These are phyloP conservation scores for Neonectria sp. DNA, from an alignment of 2,329 filamentous ascomycete genomes.

Conservation along the genomic window DNA sequence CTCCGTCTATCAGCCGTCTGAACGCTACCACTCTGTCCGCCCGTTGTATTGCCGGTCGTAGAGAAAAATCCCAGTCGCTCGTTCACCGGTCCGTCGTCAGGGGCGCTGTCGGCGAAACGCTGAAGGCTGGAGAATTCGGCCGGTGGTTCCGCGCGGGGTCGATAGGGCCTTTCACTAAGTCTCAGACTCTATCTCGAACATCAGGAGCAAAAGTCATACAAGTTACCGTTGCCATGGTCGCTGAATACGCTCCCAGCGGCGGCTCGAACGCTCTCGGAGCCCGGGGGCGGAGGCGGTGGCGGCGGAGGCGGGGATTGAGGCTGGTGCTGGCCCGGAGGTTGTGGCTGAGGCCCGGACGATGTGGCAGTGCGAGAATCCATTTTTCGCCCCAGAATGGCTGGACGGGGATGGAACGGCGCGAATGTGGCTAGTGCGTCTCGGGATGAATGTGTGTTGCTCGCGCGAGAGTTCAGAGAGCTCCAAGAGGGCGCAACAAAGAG, in stretches of 20 bases:
- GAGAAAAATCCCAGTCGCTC: not conserved
- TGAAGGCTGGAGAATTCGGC: not conserved
- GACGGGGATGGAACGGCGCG: not conserved
- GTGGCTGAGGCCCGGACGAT: slow-evolving; percentile 9
- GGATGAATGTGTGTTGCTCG: not conserved
- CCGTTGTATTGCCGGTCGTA: not conserved
- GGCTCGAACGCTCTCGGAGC: slow-evolving; percentile 14
- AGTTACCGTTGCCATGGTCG: not conserved
- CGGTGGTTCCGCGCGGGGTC: not conserved
- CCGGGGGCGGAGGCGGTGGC: slow-evolving; percentile 5
- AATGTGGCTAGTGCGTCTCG: slow-evolving; percentile 1
- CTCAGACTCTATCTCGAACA: slow-evolving; percentile 2
- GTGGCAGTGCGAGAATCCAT: not conserved
- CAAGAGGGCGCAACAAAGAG: not conserved
- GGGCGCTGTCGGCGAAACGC: not conserved
- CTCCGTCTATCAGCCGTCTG: not conserved
- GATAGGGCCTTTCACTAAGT: not conserved
- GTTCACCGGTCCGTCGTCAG: slow-evolving; percentile 8
- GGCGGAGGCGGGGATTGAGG: not conserved
- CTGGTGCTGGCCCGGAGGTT: not conserved
- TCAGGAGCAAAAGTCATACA: not conserved
- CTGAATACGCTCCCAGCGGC: slow-evolving; percentile 8
- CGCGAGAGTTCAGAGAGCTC: not conserved
- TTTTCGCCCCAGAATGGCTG: not conserved
- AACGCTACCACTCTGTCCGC: not conserved